Evolutionary conservation across 208 protist species (phyloP).

Genomic region (Wallacemonas sp.): DNA sequence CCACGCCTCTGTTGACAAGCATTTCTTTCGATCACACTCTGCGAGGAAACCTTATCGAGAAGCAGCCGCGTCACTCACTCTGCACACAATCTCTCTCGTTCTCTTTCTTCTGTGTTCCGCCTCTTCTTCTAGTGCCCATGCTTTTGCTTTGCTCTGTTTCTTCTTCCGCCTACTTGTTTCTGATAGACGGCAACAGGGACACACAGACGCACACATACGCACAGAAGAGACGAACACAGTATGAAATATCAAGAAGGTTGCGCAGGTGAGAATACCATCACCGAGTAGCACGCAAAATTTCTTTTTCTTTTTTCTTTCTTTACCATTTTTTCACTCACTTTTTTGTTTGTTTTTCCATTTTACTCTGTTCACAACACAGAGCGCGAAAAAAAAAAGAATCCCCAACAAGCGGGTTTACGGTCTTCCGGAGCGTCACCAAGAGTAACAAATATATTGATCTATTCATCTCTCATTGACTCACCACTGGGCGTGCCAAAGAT

Average conservation of each 20-base stretch:
- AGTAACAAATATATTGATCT: no score
- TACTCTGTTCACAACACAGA: neutral
- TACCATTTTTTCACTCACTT: neutral
- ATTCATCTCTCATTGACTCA: no score
- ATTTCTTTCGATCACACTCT: conserved; percentile 14
- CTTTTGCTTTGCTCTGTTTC: neutral
- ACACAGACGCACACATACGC: neutral
- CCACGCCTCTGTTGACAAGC: neutral
- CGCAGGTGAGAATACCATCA: conserved; percentile 24
- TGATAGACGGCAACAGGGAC: neutral
- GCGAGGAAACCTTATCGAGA: conserved; percentile 49
- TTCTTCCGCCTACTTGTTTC: neutral
- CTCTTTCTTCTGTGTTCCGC: neutral
- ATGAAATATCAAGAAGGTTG: no score
- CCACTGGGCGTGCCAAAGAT: no score
- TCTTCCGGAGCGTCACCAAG: neutral
- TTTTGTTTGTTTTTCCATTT: conserved; percentile 13
- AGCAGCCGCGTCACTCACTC: conserved; percentile 36
- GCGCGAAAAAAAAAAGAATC: no score
- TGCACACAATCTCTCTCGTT: neutral
- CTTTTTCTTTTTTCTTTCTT: conserved; percentile 22
- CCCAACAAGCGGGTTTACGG: neutral
- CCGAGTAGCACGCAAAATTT: conserved; percentile 31
- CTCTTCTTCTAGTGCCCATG: neutral
- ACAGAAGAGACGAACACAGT: neutral